Evolutionary conservation across 2,329 filamentous ascomycete species (phyloP).

Genomic region (Nemania abortiva): DNA sequence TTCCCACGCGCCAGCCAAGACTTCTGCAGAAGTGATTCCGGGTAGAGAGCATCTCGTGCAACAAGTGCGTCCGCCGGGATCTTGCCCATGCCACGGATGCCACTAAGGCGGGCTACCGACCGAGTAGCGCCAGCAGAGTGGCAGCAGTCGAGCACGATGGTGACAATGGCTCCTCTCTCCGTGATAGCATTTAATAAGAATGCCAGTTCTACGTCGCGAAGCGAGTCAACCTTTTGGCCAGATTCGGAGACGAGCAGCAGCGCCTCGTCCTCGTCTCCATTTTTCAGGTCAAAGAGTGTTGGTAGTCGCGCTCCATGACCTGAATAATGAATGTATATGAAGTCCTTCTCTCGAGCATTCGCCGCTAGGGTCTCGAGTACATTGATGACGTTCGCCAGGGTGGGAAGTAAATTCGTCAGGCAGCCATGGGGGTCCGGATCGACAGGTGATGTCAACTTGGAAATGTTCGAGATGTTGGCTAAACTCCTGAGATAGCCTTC

Average conservation of each 20-base stretch:
- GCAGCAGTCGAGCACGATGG: conserved; percentile 8
- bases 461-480: background rate
- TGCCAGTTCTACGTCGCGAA: background rate
- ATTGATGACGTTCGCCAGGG: background rate
- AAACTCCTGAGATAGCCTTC: background rate
- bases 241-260: background rate
- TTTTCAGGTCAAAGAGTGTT: background rate
- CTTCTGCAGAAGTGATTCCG: no score
- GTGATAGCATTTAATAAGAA: background rate
- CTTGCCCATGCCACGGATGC: no score
- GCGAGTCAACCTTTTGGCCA: background rate
- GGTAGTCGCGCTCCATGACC: background rate
- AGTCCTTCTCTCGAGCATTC: background rate
- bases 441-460: background rate
- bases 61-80: no score
- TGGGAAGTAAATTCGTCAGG: background rate
- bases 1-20: no score
- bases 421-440: no score
- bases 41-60: no score
- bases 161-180: background rate
- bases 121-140: background rate
- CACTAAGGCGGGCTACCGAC: no score
- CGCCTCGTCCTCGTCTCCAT: background rate
- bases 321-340: conserved; percentile 11
- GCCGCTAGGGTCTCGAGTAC: background rate